A percentile compares a stretch with the other conserved stretches of the same genome.
Conservation (phyloP, 1,284 basidiomycete species). For the Clitocybe nebularis region DNA sequence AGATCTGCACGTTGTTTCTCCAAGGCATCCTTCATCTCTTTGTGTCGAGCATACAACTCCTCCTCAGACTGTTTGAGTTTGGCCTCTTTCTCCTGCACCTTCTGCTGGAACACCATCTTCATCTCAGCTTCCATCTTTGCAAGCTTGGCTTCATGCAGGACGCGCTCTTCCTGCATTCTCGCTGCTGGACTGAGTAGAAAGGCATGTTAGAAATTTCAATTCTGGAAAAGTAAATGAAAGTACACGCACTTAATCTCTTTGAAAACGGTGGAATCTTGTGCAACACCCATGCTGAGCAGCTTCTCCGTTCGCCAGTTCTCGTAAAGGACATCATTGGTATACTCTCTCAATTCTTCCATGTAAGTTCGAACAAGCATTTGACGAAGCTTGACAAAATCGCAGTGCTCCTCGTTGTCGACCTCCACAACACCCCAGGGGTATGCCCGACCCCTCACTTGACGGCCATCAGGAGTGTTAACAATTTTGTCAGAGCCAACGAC, state of each 20-base stretch:
- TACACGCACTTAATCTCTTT: slow-evolving; percentile 91
- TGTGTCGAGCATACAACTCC: slow-evolving; percentile 94
- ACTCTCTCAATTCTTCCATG: slow-evolving; percentile 96
- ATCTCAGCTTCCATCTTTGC: slow-evolving; percentile 99
- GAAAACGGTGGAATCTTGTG: slow-evolving; percentile 95
- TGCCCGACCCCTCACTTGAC: slow-evolving; percentile 84
- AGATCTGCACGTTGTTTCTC: slow-evolving; percentile 95
- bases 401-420: slow-evolving; percentile 97
- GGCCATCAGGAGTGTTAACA: slow-evolving; percentile 81
- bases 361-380: slow-evolving; percentile 98
- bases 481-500: slow-evolving; percentile 89
- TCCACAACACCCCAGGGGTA: slow-evolving; percentile 99
- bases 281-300: slow-evolving; percentile 90
- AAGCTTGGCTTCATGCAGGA: slow-evolving; percentile 91
- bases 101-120: slow-evolving; percentile 99
- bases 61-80: slow-evolving; percentile 98
- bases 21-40: slow-evolving; percentile 97
- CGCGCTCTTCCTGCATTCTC: slow-evolving; percentile 92
- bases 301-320: slow-evolving; percentile 97
- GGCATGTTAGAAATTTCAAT: slow-evolving; percentile 9
- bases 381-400: slow-evolving; percentile 96
- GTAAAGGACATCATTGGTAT: slow-evolving; percentile 90
- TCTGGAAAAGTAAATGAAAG: slow-evolving; percentile 1
- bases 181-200: slow-evolving; percentile 72
- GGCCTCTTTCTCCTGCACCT: slow-evolving; percentile 96